Evolutionary conservation across 352 stramenopile genomes (phyloP).

Genomic region (Pythium vanterpoolii): DNA sequence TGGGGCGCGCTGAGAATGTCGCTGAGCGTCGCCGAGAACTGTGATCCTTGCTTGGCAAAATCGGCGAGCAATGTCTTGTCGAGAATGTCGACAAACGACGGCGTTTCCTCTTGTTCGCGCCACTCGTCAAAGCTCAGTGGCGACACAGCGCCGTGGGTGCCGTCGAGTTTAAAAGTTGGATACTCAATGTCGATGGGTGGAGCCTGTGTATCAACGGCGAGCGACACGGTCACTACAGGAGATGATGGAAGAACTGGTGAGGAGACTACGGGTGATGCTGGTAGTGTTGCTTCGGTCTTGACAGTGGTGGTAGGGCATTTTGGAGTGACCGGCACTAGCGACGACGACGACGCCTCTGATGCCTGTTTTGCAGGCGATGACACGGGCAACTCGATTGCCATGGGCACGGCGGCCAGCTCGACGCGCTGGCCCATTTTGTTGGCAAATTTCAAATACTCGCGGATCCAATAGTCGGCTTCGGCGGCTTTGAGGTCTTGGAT

Average conservation of each 20-base stretch:
- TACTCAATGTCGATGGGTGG: conserved; percentile 1
- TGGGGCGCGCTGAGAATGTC: conserved; percentile 13
- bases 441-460: conserved; percentile 64
- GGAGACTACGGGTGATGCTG: background rate
- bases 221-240: conserved; percentile 4
- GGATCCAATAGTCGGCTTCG: conserved; percentile 72
- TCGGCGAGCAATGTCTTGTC: conserved; percentile 43
- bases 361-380: conserved; percentile 7
- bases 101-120: conserved; percentile 35
- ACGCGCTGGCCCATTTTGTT: conserved; percentile 58
- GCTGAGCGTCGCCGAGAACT: conserved; percentile 22
- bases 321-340: background rate
- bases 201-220: conserved; percentile 9
- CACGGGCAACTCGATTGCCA: conserved; percentile 18
- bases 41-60: conserved; percentile 35
- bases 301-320: background rate
- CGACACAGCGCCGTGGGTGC: conserved; percentile 26
- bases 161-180: conserved; percentile 15
- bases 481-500: conserved; percentile 63
- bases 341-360: background rate
- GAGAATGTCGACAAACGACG: conserved; percentile 37
- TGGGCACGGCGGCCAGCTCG: conserved; percentile 27
- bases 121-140: conserved; percentile 65
- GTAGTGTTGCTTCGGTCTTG: conserved; percentile 7
- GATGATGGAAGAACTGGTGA: background rate